Conservation (phyloP, 805 yeast genomes). For the Metschnikowia similis region DNA sequence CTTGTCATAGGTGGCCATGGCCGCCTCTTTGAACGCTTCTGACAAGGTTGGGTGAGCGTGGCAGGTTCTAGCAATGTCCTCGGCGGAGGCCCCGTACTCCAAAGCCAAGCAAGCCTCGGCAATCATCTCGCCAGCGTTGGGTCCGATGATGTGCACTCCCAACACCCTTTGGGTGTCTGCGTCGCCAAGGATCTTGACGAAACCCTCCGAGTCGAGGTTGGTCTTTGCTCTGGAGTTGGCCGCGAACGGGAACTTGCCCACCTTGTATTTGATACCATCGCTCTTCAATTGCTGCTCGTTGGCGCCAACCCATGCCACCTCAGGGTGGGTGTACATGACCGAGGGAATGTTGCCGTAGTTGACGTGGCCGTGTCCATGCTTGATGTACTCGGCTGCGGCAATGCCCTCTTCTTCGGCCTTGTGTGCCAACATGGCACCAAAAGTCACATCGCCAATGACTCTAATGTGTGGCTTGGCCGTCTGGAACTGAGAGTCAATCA, state of each 20-base stretch:
- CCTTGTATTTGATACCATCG: conserved; percentile 85
- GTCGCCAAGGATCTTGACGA: conserved; percentile 93
- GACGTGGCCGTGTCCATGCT: conserved; percentile 94
- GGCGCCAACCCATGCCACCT: conserved; percentile 99
- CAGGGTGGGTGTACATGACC: conserved; percentile 99
- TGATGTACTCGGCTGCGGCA: conserved; percentile 94
- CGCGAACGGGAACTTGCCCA: conserved; percentile 97
- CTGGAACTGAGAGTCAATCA: conserved; percentile 89
- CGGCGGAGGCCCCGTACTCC: conserved; percentile 98
- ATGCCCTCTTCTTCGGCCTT: conserved; percentile 99
- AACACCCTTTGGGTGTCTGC: conserved; percentile 94
- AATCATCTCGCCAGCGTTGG: conserved; percentile 99
- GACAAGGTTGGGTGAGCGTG: conserved; percentile 98
- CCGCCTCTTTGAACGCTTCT: conserved; percentile 98
- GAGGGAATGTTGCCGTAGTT: conserved; percentile 97
- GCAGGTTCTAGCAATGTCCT: conserved; percentile 95
- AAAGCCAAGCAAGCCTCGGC: conserved; percentile 97
- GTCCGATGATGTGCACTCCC: conserved; percentile 96
- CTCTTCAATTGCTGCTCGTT: conserved; percentile 92
- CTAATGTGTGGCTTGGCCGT: conserved; percentile 91
- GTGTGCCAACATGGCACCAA: conserved; percentile 99
- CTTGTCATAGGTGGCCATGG: conserved; percentile 85
- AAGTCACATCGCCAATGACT: conserved; percentile 97
- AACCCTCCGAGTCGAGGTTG: conserved; percentile 93
- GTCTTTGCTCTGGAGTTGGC: conserved; percentile 99